These are phyloP conservation scores for Starmera pachycereana DNA, from an alignment of 805 yeast species.

Conservation along the genomic window DNA sequence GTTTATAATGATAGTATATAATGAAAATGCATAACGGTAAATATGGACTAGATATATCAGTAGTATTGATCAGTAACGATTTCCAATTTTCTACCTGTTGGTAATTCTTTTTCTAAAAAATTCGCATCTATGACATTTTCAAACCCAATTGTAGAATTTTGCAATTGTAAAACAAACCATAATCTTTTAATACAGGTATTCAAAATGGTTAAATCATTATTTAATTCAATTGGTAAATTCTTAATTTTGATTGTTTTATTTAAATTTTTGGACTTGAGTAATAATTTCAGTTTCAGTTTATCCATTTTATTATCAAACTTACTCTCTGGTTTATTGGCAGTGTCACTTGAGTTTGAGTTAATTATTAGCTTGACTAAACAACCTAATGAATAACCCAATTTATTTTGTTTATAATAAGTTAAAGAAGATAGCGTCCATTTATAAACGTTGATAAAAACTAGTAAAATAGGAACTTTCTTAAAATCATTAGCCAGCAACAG, in stretches of 20 bases:
- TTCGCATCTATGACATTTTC: too few species aligned
- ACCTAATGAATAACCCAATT: conserved; percentile 32
- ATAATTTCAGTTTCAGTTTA: neutral
- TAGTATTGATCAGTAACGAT: conserved; percentile 1
- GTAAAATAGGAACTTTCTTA: conserved; percentile 4
- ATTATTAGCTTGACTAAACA: too few species aligned
- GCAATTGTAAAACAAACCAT: too few species aligned
- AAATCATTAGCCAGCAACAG: too few species aligned
- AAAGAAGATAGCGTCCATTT: conserved; percentile 34
- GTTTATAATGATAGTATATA: too few species aligned
- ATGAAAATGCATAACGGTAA: too few species aligned
- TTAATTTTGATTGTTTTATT: too few species aligned
- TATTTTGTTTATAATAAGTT: conserved; percentile 33
- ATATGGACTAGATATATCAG: neutral
- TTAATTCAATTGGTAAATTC: too few species aligned
- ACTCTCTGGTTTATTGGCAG: neutral
- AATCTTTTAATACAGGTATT: too few species aligned
- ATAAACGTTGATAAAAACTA: conserved; percentile 30
- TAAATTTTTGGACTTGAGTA: too few species aligned
- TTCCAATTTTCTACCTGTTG: neutral
- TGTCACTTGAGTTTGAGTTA: neutral
- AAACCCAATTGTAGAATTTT: too few species aligned
- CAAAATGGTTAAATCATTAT: too few species aligned
- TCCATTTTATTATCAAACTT: conserved; percentile 7
- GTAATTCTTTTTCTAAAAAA: neutral